Base-by-base conservation (phyloP, 2,329 filamentous ascomycete species). In the Cladophialophora chaetospira region DNA sequence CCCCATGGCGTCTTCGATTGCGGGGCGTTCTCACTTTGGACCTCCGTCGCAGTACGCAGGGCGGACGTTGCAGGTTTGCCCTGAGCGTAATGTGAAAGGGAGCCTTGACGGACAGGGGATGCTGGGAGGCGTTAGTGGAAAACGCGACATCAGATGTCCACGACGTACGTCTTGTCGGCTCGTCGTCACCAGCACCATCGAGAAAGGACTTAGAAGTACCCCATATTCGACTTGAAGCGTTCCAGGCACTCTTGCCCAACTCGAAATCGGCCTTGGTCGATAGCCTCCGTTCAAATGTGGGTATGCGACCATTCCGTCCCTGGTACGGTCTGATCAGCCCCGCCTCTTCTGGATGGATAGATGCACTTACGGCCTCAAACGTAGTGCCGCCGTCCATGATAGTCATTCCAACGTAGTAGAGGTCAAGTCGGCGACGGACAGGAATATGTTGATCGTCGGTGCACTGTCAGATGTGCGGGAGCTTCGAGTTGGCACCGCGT, bases 181-280 rank as follows among this genome's bases (percentile, higher is more conserved):
- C 70, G 44, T 73, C 67, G 60, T 79, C 81, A 65, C 72, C 76
- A 58, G 73, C 74, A 69, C 72, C 72, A 66, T 75, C 76, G 21
- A 73, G 74, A 58, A 79, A 73, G 13, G 77, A 77, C 70, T 72
- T 71, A 31, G 51, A 55, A 60, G 74, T 79, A 10, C 76, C 76
- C 82, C 82, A 85, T 38, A 84, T 81, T 28, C 73, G 77, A 69
- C 69, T 66, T 69, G 55, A 40, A 26, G 58, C 19, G 36, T 75
- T 72, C 77, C 75, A 73, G 63, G 71, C 73, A 29, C 72, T 63
- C 54, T 73, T 76, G 38, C 71, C 71, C 62, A 69, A 70, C 15
- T 73, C 72, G 65, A 79, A 79, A n/a, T 73, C 70, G 53, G 73
- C 73, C 5, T 71, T 70, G 56, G 54, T 49, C 19, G 58, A 44